A percentile compares a stretch with the other conserved stretches of the same genome.
phyloP scores from a whole-genome alignment of 768 basidiomycete species.

The Exsudoporus frostii region DNA sequence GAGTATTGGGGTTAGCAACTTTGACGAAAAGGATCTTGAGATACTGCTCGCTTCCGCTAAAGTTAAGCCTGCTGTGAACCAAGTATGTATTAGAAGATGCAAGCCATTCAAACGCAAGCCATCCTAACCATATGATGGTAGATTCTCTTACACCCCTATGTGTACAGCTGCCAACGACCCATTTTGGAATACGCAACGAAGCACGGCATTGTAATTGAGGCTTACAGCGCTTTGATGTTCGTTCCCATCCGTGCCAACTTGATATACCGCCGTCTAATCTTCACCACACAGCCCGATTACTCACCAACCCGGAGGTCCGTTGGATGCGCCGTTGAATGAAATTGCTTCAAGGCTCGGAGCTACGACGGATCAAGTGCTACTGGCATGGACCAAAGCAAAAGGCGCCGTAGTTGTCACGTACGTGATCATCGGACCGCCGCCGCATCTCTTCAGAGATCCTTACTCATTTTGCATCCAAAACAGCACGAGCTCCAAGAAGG shows the following conservation, averaged over 20 bases:
- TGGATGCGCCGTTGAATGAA: slow-evolving; percentile 54
- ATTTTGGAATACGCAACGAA: slow-evolving; percentile 55
- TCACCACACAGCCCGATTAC: slow-evolving; percentile 52
- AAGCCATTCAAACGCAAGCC: neutral
- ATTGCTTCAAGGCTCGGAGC: slow-evolving; percentile 52
- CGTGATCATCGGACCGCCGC: neutral
- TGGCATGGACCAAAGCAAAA: slow-evolving; percentile 72
- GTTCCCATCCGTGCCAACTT: slow-evolving; percentile 14
- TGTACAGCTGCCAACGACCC: slow-evolving; percentile 49
- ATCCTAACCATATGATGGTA: slow-evolving; percentile 23
- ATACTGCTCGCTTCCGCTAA: slow-evolving; percentile 56
- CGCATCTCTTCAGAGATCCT: neutral
- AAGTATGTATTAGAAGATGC: slow-evolving; percentile 39
- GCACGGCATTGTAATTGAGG: slow-evolving; percentile 66
- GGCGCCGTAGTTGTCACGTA: slow-evolving; percentile 65
- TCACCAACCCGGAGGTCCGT: slow-evolving; percentile 53
- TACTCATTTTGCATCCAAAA: neutral
- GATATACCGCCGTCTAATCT: neutral
- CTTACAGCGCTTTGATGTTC: slow-evolving; percentile 65
- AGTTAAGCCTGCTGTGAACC: slow-evolving; percentile 64
- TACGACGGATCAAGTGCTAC: slow-evolving; percentile 61
- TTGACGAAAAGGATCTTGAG: slow-evolving; percentile 50
- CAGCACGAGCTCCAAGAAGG: slow-evolving; percentile 65
- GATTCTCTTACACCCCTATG: slow-evolving; percentile 74
- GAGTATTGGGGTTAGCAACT: slow-evolving; percentile 76